phyloP scores from a whole-genome alignment of 164 flowering plant genomes.

The Buxus sempervirens region DNA sequence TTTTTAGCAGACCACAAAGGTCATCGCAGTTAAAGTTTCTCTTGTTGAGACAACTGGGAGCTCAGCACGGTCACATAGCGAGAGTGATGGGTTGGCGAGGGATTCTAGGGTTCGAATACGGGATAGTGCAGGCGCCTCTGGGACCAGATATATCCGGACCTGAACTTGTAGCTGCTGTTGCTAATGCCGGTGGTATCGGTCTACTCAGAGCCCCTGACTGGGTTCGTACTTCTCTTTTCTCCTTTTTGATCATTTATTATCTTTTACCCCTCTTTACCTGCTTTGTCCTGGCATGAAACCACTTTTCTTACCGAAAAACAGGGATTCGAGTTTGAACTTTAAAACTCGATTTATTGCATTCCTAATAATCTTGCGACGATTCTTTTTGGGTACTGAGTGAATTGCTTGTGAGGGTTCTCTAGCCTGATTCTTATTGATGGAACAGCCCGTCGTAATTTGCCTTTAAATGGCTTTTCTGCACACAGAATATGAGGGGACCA shows the following conservation, averaged over 20 bases:
- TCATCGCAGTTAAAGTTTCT: no score
- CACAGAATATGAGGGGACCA: neutral
- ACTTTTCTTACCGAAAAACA: no score
- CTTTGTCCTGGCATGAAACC: no score
- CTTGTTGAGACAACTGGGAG: no score
- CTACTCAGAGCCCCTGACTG: conserved; percentile 81
- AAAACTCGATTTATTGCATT: no score
- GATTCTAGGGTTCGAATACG: conserved; percentile 82
- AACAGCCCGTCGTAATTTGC: neutral
- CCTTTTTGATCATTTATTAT: neutral
- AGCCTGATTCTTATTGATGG: neutral
- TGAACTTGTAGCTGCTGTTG: conserved; percentile 90
- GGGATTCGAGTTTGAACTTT: no score
- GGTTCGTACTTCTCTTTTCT: conserved; percentile 31
- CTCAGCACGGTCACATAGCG: neutral
- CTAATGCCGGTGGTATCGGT: conserved; percentile 80
- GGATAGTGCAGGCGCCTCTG: conserved; percentile 78
- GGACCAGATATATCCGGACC: conserved; percentile 93
- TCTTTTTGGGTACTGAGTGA: neutral
- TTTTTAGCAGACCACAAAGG: no score
- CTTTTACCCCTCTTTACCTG: no score
- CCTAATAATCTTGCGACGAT: no score
- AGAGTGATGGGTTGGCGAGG: conserved; percentile 71
- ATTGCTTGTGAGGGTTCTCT: neutral
- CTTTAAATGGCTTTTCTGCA: neutral